Evolutionary conservation across 495 filamentous ascomycete genomes (phyloP).

Genomic region (Patellaria atrata): DNA sequence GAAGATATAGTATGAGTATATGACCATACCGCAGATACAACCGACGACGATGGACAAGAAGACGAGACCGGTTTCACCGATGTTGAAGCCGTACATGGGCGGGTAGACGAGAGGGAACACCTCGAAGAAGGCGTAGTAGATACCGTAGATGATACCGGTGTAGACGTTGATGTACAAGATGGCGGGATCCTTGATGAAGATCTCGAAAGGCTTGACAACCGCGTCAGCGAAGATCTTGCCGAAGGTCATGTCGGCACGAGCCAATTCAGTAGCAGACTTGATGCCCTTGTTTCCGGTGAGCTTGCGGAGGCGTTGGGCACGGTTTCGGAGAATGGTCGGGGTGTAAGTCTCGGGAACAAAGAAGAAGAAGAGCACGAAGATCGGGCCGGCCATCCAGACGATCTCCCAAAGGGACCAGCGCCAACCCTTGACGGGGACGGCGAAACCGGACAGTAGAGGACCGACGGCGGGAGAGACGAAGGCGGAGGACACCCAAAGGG

Average conservation of each 20-base stretch:
- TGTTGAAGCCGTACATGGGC: conserved; percentile 41
- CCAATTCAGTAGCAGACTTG: conserved; percentile 22
- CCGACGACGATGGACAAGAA: conserved; percentile 47
- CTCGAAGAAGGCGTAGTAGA: conserved; percentile 56
- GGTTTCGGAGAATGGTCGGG: conserved; percentile 36
- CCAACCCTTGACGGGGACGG: conserved; percentile 34
- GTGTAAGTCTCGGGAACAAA: conserved; percentile 38
- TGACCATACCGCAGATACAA: conserved; percentile 35
- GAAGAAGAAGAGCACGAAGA: conserved; percentile 35
- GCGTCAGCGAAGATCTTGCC: conserved; percentile 34
- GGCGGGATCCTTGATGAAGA: conserved; percentile 45
- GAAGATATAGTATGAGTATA: conserved; percentile 36
- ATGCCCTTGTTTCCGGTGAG: conserved; percentile 19
- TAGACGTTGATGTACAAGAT: conserved; percentile 46
- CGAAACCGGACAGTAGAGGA: conserved; percentile 44
- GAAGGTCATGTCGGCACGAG: conserved; percentile 27
- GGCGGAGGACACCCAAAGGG: conserved; percentile 32
- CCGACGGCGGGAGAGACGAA: conserved; percentile 37
- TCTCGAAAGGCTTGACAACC: conserved; percentile 45
- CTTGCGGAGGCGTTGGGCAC: conserved; percentile 35
- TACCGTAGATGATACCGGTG: conserved; percentile 46
- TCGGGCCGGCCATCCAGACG: conserved; percentile 31
- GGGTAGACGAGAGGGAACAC: conserved; percentile 54
- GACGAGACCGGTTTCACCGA: conserved; percentile 44
- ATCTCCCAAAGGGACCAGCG: conserved; percentile 26